These are phyloP conservation scores for Pseudogymnoascus sp. DNA, from an alignment of 2,329 filamentous ascomycete genomes.

Conservation along the genomic window DNA sequence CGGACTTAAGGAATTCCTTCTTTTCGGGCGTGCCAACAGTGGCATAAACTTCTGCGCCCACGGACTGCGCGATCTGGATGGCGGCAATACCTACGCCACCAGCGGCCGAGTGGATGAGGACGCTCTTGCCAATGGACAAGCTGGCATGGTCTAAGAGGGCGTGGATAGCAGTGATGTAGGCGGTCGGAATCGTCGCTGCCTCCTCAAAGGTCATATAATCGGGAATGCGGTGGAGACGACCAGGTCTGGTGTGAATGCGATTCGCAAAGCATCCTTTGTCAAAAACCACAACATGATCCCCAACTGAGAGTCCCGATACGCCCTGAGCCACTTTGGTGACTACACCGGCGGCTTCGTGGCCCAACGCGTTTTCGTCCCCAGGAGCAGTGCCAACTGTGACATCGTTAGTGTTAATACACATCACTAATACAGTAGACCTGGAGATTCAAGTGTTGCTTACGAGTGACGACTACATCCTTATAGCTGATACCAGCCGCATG, in stretches of 20 bases:
- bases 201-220: slow-evolving; percentile 31
- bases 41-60: slow-evolving; percentile 33
- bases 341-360: slow-evolving; percentile 25
- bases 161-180: slow-evolving; percentile 37
- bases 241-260: slow-evolving; percentile 8
- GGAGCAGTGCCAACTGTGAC: slow-evolving; percentile 20
- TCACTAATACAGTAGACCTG: slow-evolving; percentile 4
- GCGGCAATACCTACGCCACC: slow-evolving; percentile 19
- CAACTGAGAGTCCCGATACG: slow-evolving; percentile 24
- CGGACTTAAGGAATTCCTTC: slow-evolving; percentile 20
- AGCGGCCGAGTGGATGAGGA: slow-evolving; percentile 19
- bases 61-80: slow-evolving; percentile 26
- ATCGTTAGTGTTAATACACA: slow-evolving; percentile 5
- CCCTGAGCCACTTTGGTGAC: slow-evolving; percentile 18
- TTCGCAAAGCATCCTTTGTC: slow-evolving; percentile 11
- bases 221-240: slow-evolving; percentile 28
- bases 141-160: slow-evolving; percentile 34
- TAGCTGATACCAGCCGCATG: neutral
- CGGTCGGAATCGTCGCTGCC: slow-evolving; percentile 34
- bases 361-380: slow-evolving; percentile 13
- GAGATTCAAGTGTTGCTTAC: neutral
- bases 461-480: neutral
- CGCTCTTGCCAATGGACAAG: slow-evolving; percentile 27
- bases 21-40: slow-evolving; percentile 29
- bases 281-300: slow-evolving; percentile 24